Evolutionary conservation across 179 eudicot genomes (phyloP), one percentile per base, ranked within the genome.

Genomic region (Nepenthes alata): DNA sequence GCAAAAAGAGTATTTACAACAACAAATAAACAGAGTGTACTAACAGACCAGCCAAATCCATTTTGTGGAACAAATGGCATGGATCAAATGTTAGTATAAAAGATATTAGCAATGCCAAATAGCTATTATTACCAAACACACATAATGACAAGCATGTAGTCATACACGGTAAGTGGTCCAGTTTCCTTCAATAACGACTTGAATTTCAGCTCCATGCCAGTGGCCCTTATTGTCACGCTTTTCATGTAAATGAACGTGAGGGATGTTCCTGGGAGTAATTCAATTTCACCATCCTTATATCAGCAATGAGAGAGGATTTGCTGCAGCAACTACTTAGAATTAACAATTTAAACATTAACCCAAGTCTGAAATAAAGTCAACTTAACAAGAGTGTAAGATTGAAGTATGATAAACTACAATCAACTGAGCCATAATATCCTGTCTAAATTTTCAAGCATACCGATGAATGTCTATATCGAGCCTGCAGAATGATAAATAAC

Each of bases 181-280:
- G 70, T 94, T 94, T 47, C 99, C 99, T 78, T 90, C 99, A 63
- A 94, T 94, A 72, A 94, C 93, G 67, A 94, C 83, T 79, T 94
- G 97, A 66, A 94, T 90, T 85, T 85, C 99, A 77, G 99, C 99
- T 57, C 99, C 99, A 77, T 94, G 94, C 99, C 99, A 90, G 15
- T 53, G 59, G 59, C 82, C 94, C 74, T 82, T 74, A 69, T 77
- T 81, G 49, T 81, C 85, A 55, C 86, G 83, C 68, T 90, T 94
- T 66, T 94, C 97, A 75, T 90, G 99, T 54, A 90, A 63, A 76
- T 94, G 96, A 69, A 94, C 73, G 67, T 94, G 96, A 63, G 99
- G 99, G 62, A 82, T 81, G 79, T 94, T 94, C 78, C 99, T 94
- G 60, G 39, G 66, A 60, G 50, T 35, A 54, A 59, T 52, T 35